These are phyloP conservation scores for Penicillium sp. DNA, from an alignment of 2,329 filamentous ascomycete genomes.

Conservation along the genomic window DNA sequence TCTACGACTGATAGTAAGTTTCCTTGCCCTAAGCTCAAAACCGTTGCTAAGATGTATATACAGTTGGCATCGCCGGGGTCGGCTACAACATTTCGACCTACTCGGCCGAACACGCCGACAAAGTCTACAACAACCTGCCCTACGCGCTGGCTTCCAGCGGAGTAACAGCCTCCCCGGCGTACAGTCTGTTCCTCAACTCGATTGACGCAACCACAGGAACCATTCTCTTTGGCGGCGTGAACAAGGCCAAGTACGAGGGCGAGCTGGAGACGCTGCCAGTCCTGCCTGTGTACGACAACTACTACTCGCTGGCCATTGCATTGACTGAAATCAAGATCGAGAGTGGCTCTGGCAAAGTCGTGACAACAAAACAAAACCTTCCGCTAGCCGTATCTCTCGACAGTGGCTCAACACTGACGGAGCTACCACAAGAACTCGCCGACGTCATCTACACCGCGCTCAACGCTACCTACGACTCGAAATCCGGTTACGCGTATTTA, in stretches of 20 bases:
- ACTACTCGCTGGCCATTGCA: conserved; percentile 58
- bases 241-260: conserved; percentile 68
- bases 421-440: conserved; percentile 54
- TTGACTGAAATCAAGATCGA: conserved; percentile 54
- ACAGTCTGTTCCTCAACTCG: conserved; percentile 46
- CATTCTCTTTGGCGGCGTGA: conserved; percentile 75
- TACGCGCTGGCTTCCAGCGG: conserved; percentile 57
- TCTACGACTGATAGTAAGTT: conserved; percentile 13
- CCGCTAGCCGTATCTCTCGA: conserved; percentile 65
- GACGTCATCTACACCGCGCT: conserved; percentile 54
- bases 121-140: conserved; percentile 65
- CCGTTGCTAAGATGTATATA: no score
- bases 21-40: not conserved
- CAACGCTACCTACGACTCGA: conserved; percentile 17
- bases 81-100: conserved; percentile 73
- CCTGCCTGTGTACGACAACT: conserved; percentile 46
- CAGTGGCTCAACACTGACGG: conserved; percentile 64
- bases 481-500: conserved; percentile 50
- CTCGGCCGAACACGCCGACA: conserved; percentile 40
- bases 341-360: conserved; percentile 15
- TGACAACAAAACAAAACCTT: conserved; percentile 20
- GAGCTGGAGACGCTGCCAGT: conserved; percentile 61
- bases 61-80: conserved; percentile 73
- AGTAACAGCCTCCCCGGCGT: conserved; percentile 58
- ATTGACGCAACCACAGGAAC: conserved; percentile 56